Evolutionary conservation across 2,329 filamentous ascomycete species (phyloP), one percentile per base, ranked within the genome.

Genomic region (Colletotrichum tofieldiae): DNA sequence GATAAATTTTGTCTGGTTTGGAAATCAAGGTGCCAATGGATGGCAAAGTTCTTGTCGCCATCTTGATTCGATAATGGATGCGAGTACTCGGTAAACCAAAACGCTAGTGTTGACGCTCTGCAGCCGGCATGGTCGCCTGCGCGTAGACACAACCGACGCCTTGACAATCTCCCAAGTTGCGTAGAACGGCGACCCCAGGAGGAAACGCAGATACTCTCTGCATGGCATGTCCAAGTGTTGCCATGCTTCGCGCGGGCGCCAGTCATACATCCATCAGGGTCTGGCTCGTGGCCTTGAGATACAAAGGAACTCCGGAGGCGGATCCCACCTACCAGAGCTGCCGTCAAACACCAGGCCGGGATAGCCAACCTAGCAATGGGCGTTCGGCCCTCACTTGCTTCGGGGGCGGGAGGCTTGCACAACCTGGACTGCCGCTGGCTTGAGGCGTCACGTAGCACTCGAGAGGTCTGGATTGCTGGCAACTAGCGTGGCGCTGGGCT

Each of bases 281-380:
- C 45, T 45, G 29, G 45, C 41, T 54, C 52, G 39, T 41, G 39
- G 41, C 16, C 43, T 35, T 11, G 16, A 35, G 35, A n/a, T 43
- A 60, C 65, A 64, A 69, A 69, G 65, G 59, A 64, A 35, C 41
- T 70, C 65, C 65, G 59, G 45, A 59, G 64, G 23, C 51, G 58
- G 58, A 45, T 58, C 51, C 43, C 37, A 39, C 35, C 65, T 11
- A 29, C 37, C 18, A 64, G 45, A 23, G 52, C 52, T 35, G 43
- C 58, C 43, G 51, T 58, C 49, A 20, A 67, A 9, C 52, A 59
- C 41, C 51, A 65, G 65, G 64, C 43, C 52, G 39, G 59, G 64
- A 45, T 45, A 29, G 58, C n/a, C 56, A 43, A 16, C 23, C 14
- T 43, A 55, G 47, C 16, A 20, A 43, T 56, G 23, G 14, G 20